A percentile compares a stretch with the other conserved stretches of the same genome.
phyloP scores from a whole-genome alignment of 176 grass and related monocot species.

The Oryza punctata region DNA sequence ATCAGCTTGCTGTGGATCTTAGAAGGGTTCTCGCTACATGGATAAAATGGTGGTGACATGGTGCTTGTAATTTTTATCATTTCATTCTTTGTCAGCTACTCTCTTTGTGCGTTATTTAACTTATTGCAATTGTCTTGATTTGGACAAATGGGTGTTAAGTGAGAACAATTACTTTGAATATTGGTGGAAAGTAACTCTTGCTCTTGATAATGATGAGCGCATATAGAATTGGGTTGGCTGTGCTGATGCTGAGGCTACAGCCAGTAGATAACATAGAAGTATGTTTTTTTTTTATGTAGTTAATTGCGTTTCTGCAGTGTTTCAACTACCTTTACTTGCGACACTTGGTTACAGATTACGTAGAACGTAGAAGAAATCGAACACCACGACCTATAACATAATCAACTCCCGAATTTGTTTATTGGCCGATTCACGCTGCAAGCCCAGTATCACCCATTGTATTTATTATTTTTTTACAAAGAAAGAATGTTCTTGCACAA shows the following conservation, averaged over 20 bases:
- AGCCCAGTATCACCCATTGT: neutral
- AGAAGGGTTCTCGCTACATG: conserved; percentile 4
- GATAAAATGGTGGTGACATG: conserved; percentile 34
- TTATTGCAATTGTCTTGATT: conserved; percentile 39
- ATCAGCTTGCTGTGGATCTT: conserved; percentile 57
- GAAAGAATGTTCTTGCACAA: neutral
- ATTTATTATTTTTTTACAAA: neutral
- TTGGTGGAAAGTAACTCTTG: conserved; percentile 22
- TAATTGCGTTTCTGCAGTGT: neutral
- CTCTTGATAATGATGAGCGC: conserved; percentile 25
- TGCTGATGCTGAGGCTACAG: conserved; percentile 15
- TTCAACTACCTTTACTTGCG: neutral
- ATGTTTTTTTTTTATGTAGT: neutral
- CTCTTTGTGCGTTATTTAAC: conserved; percentile 39
- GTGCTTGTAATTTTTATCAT: conserved; percentile 49
- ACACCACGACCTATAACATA: neutral
- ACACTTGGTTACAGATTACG: neutral
- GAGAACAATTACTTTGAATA: conserved; percentile 40
- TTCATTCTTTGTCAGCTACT: conserved; percentile 45
- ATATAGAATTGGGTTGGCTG: conserved; percentile 10
- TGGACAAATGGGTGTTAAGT: conserved; percentile 46
- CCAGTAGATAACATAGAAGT: neutral
- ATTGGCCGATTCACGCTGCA: neutral
- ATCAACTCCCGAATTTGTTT: neutral
- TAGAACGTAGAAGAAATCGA: neutral